Evolutionary conservation across 345 rosid species (phyloP), one percentile per base, ranked within the genome.

Genomic region (Carallia pectinifolia): DNA sequence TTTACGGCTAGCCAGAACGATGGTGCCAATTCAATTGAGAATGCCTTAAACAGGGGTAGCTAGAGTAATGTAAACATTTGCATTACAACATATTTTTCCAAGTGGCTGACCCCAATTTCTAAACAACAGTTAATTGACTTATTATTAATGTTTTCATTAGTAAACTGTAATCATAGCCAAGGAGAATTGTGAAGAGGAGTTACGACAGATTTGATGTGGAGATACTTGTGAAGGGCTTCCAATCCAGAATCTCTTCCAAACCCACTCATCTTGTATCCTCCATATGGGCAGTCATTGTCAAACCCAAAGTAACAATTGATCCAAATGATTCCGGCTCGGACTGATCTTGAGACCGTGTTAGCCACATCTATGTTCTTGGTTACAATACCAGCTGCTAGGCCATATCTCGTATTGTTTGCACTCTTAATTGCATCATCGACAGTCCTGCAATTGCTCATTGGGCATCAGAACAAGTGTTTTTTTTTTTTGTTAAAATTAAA

Each of bases 221-320:
- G 83, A 59, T 81, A 89, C 85, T 81, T 82, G 1, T 87, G 69
- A 0, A 93, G 70, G 7, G 87, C 89, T 31, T 89, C 92, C 70
- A 88, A 2, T 6, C 98, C 98, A 5, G 63, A 60, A 12, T 90
- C 96, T 30, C 81, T 86, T 54, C 90, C 95, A 40, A 82, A 83
- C 0, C 96, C 96, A 36, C 97, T 93, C 85, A 78, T 73, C 72
- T 88, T 88, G 69, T 71, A 88, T 23, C 97, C 98, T 67, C 97
- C 97, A 8, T 58, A 89, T 12, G 96, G 88, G 30, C 80, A 77
- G 34, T 88, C 97, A 0, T 37, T 13, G 27, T 90, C 93, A 27
- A 93, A 89, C 0, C 76, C 93, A 6, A 81, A 71, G 48, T 89
- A 93, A 66, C 98, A 90, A 30, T 88, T 90, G 62, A 90, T 81